Evolutionary conservation across 2,329 filamentous ascomycete species (phyloP).

Genomic region (Fusarium miscanthi): DNA sequence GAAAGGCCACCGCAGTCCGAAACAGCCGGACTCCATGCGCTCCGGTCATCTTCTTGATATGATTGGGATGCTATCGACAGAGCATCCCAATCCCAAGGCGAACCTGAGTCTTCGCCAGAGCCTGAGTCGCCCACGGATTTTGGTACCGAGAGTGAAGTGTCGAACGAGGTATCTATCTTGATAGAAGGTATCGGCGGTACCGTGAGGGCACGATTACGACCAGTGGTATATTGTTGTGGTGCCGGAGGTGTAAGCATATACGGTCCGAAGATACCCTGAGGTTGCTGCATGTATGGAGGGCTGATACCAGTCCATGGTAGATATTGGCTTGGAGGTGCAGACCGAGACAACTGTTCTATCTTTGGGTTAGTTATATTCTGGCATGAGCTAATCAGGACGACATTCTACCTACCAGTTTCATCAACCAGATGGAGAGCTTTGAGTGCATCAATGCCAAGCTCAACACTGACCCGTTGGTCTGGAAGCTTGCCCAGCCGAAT

Average conservation of each 20-base stretch:
- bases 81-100: conserved; percentile 32
- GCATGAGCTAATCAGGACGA: background rate
- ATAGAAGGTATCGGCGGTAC: conserved; percentile 22
- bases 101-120: conserved; percentile 30
- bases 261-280: background rate
- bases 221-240: conserved; percentile 1
- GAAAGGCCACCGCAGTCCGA: conserved; percentile 21
- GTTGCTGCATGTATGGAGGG: conserved; percentile 9
- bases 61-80: conserved; percentile 22
- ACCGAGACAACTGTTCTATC: conserved; percentile 15
- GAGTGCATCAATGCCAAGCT: conserved; percentile 26
- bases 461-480: conserved; percentile 17
- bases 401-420: conserved; percentile 23
- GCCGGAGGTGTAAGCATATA: conserved; percentile 3
- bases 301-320: background rate
- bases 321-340: conserved; percentile 29
- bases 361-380: background rate
- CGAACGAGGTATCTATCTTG: conserved; percentile 21
- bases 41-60: conserved; percentile 27
- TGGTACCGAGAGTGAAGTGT: conserved; percentile 1
- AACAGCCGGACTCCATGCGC: conserved; percentile 21
- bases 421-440: conserved; percentile 20
- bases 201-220: conserved; percentile 11
- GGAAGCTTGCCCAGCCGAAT: conserved; percentile 27
- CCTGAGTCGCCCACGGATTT: conserved; percentile 21